phyloP scores from a whole-genome alignment of 768 basidiomycete species.

The Cyclocybe aegerita region DNA sequence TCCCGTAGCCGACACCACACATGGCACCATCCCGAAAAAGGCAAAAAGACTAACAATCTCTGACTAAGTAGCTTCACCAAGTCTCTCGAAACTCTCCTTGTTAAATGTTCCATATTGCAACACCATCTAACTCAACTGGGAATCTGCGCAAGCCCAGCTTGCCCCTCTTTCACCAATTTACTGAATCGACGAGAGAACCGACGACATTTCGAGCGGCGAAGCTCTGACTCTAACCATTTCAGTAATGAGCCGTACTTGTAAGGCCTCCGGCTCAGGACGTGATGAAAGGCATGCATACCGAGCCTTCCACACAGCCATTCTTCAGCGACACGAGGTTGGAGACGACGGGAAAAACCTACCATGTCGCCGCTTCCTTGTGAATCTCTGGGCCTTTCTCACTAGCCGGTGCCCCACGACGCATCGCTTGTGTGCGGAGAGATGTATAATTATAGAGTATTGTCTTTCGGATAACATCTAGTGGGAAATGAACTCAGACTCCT shows the following conservation, averaged over 20 bases:
- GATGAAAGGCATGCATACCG: slow-evolving; percentile 75
- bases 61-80: no score
- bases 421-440: slow-evolving; percentile 46
- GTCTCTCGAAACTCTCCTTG: no score
- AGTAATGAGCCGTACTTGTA: slow-evolving; percentile 48
- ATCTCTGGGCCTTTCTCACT: slow-evolving; percentile 31
- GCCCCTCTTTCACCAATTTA: slow-evolving; percentile 45
- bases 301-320: slow-evolving; percentile 50
- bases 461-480: slow-evolving; percentile 60
- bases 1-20: no score
- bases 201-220: slow-evolving; percentile 45
- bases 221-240: slow-evolving; percentile 46
- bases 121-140: slow-evolving; percentile 5
- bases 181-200: slow-evolving; percentile 45
- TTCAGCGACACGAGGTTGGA: slow-evolving; percentile 2
- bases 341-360: slow-evolving; percentile 41
- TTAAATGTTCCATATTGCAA: neutral
- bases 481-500: no score
- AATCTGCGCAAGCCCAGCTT: slow-evolving; percentile 24
- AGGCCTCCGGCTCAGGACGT: slow-evolving; percentile 56
- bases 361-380: slow-evolving; percentile 52
- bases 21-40: no score
- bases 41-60: no score
- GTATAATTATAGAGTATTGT: slow-evolving; percentile 57
- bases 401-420: slow-evolving; percentile 8